phyloP scores from a whole-genome alignment of 805 yeast genomes.

The Ogataea henricii region DNA sequence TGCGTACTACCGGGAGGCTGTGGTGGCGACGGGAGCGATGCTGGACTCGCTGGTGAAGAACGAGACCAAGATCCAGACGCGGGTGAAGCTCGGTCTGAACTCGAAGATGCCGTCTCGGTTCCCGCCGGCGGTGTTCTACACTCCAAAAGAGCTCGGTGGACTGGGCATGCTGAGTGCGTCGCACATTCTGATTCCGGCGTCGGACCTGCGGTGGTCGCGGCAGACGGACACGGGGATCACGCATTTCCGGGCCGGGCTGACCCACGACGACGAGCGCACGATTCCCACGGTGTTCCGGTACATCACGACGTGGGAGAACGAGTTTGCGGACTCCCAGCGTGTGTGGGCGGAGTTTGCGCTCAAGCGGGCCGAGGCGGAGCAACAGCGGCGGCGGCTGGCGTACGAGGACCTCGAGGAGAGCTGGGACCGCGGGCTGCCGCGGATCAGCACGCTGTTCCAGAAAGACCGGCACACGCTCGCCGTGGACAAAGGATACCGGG shows the following conservation, averaged over 20 bases:
- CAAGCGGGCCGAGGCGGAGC: slow-evolving; percentile 82
- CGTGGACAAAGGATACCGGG: slow-evolving; percentile 90
- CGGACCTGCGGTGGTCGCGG: slow-evolving; percentile 86
- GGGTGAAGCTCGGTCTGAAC: slow-evolving; percentile 91
- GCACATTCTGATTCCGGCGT: slow-evolving; percentile 90
- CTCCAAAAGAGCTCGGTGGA: slow-evolving; percentile 97
- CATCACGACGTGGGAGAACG: slow-evolving; percentile 95
- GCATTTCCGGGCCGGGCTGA: slow-evolving; percentile 93
- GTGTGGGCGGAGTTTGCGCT: slow-evolving; percentile 98
- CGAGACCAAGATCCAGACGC: slow-evolving; percentile 90
- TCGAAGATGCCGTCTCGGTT: slow-evolving; percentile 98
- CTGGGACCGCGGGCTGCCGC: slow-evolving; percentile 97
- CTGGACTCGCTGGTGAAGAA: slow-evolving; percentile 83
- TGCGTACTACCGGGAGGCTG: slow-evolving; percentile 92
- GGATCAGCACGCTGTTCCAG: slow-evolving; percentile 93
- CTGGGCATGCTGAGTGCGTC: slow-evolving; percentile 97
- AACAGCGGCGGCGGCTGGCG: slow-evolving; percentile 81
- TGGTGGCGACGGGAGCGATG: slow-evolving; percentile 74
- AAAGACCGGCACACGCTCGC: slow-evolving; percentile 94
- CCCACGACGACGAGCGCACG: slow-evolving; percentile 72
- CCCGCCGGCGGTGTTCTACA: slow-evolving; percentile 98
- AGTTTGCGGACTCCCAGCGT: slow-evolving; percentile 87
- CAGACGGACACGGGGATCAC: slow-evolving; percentile 95
- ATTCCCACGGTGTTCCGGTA: slow-evolving; percentile 95
- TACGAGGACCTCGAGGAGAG: slow-evolving; percentile 91